phyloP scores from a whole-genome alignment of 495 filamentous ascomycete genomes.

The Neurospora discreta region DNA sequence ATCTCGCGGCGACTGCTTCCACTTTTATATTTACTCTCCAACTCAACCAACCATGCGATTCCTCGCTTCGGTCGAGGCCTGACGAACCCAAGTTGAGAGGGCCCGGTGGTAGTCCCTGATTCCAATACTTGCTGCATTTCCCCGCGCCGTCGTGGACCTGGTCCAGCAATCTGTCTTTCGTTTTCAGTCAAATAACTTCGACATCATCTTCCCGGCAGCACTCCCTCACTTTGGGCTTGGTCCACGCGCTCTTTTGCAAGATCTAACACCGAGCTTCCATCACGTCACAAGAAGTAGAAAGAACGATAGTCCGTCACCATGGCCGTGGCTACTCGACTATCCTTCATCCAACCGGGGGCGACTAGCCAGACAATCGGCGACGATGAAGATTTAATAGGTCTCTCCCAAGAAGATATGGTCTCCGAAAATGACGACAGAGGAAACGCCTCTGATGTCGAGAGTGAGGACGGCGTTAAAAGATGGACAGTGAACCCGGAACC shows the following conservation, averaged over 20 bases:
- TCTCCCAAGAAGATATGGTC: neutral
- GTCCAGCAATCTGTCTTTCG: neutral
- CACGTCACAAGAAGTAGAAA: neutral
- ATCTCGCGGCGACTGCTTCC: neutral
- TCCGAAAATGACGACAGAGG: constrained; percentile 10
- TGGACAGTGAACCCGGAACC: constrained; percentile 12
- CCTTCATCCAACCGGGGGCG: neutral
- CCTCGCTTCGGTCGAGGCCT: neutral
- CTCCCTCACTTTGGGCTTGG: neutral
- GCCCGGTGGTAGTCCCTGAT: neutral
- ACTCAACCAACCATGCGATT: neutral
- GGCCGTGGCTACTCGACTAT: neutral
- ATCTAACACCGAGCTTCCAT: neutral
- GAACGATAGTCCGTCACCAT: neutral
- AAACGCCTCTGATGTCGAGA: constrained; percentile 1
- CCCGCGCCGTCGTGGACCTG: neutral
- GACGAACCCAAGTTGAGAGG: neutral
- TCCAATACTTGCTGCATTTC: neutral
- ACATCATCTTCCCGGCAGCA: neutral
- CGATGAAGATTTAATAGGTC: neutral
- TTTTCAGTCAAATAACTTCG: neutral
- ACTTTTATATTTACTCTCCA: neutral
- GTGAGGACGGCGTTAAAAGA: constrained; percentile 20
- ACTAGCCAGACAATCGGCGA: neutral
- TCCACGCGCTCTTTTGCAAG: neutral